Percentiles rank a stretch among this genome's conserved stretches.
phyloP scores from a whole-genome alignment of 2,329 filamentous ascomycete species.

The Pseudofabraea citricarpa region DNA sequence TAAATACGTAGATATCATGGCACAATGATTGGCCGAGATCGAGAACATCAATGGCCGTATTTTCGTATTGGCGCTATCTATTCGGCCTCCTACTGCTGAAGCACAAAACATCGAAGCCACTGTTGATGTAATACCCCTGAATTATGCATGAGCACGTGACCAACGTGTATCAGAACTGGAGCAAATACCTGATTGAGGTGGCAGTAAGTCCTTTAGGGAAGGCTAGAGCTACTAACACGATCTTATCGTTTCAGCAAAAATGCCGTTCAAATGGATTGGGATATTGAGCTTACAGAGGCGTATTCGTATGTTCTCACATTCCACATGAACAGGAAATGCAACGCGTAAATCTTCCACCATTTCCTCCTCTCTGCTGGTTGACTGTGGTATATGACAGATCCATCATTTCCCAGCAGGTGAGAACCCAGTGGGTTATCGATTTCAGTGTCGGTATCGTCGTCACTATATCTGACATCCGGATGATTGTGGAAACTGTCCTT shows the following conservation, averaged over 20 bases:
- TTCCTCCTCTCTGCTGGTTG: constrained; percentile 5
- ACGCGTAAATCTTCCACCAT: constrained; percentile 37
- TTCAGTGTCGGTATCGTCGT: background rate
- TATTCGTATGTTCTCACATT: constrained; percentile 51
- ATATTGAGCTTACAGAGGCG: constrained; percentile 34
- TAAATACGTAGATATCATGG: constrained; percentile 28
- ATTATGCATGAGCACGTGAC: constrained; percentile 9
- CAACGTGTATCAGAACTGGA: background rate
- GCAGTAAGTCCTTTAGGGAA: constrained; percentile 33
- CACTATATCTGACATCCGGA: background rate
- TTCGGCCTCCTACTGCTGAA: constrained; percentile 33
- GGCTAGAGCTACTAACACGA: constrained; percentile 44
- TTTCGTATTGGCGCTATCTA: constrained; percentile 31
- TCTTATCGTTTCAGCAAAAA: constrained; percentile 5
- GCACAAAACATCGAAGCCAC: constrained; percentile 33
- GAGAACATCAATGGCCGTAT: constrained; percentile 31
- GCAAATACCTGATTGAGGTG: constrained; percentile 29
- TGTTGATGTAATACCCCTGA: constrained; percentile 22
- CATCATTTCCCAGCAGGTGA: background rate
- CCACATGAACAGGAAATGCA: constrained; percentile 49
- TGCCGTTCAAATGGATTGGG: background rate
- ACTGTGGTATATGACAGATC: background rate
- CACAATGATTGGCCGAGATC: constrained; percentile 31
- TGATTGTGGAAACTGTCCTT: background rate
- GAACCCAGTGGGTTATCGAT: background rate